A percentile compares a stretch with the other conserved stretches of the same genome.
Conservation (phyloP, 2,329 filamentous ascomycete genomes). For the Trichoderma cornu-damae region DNA sequence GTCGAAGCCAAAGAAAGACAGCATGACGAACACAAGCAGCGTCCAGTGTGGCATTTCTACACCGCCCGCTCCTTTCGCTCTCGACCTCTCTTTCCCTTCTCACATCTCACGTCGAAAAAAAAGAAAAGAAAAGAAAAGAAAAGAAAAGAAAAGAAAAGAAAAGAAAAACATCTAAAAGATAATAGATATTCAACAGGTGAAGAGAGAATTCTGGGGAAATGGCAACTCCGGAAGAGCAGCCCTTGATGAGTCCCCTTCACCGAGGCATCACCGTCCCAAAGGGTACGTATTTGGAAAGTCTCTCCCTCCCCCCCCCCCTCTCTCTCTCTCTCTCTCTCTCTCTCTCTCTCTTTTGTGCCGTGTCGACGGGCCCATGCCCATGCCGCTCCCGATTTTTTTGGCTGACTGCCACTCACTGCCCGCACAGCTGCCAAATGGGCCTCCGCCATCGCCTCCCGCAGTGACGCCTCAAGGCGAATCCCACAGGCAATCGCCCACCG, state of each 20-base stretch:
- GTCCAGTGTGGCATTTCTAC: neutral
- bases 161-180: neutral
- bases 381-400: too few relatives aligned
- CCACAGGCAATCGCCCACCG: conserved; percentile 75
- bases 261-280: conserved; percentile 7
- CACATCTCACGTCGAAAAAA: neutral
- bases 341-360: too few relatives aligned
- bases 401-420: neutral
- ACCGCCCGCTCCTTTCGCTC: too few relatives aligned
- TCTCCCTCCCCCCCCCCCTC: too few relatives aligned
- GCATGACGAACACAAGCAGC: conserved; percentile 5
- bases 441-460: conserved; percentile 28
- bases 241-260: neutral
- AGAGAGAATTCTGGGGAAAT: neutral
- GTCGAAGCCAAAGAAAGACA: neutral
- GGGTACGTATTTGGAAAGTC: neutral
- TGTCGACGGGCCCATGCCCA: too few relatives aligned
- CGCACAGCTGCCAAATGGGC: conserved; percentile 31
- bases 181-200: too few relatives aligned
- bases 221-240: neutral
- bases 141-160: neutral
- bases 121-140: neutral
- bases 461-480: conserved; percentile 32
- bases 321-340: too few relatives aligned
- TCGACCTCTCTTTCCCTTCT: neutral